phyloP scores from a whole-genome alignment of 768 basidiomycete species.

The Psilocybe cyanescens region DNA sequence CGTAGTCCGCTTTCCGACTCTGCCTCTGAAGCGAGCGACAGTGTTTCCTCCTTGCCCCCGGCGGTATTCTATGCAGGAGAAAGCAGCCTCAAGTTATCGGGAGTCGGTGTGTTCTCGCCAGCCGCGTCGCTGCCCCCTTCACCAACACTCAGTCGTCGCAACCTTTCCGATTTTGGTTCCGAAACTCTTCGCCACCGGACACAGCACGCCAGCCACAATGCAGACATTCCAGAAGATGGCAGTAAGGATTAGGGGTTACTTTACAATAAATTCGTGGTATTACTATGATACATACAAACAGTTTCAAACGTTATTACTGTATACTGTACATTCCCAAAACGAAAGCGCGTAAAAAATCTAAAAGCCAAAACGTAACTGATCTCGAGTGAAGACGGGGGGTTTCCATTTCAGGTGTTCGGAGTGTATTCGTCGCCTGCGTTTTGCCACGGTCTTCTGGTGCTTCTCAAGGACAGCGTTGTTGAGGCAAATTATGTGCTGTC shows the following conservation, averaged over 20 bases:
- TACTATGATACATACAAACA: conserved; percentile 22
- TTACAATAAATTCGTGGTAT: conserved; percentile 16
- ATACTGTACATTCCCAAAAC: conserved; percentile 20
- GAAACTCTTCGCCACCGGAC: conserved; percentile 27
- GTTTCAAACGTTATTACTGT: conserved; percentile 14
- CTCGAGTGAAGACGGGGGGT: conserved; percentile 90
- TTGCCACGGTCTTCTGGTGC: conserved; percentile 82
- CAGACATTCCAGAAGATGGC: neutral
- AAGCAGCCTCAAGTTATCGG: conserved; percentile 59
- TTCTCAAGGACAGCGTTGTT: conserved; percentile 91
- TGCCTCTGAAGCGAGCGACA: neutral
- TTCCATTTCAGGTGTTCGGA: conserved; percentile 89
- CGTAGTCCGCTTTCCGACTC: conserved; percentile 18
- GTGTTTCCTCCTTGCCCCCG: conserved; percentile 34
- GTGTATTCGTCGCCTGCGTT: conserved; percentile 78
- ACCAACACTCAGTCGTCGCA: conserved; percentile 53
- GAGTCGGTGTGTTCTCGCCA: conserved; percentile 77
- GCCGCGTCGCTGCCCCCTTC: conserved; percentile 69
- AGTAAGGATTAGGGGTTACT: conserved; percentile 4
- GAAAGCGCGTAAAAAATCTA: conserved; percentile 27
- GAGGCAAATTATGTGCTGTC: conserved; percentile 90
- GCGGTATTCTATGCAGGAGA: conserved; percentile 53
- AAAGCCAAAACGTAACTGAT: conserved; percentile 82
- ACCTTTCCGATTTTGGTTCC: conserved; percentile 22
- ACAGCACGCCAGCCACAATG: neutral